phyloP scores from a whole-genome alignment of 768 basidiomycete genomes.

The Tulasnella calospora region DNA sequence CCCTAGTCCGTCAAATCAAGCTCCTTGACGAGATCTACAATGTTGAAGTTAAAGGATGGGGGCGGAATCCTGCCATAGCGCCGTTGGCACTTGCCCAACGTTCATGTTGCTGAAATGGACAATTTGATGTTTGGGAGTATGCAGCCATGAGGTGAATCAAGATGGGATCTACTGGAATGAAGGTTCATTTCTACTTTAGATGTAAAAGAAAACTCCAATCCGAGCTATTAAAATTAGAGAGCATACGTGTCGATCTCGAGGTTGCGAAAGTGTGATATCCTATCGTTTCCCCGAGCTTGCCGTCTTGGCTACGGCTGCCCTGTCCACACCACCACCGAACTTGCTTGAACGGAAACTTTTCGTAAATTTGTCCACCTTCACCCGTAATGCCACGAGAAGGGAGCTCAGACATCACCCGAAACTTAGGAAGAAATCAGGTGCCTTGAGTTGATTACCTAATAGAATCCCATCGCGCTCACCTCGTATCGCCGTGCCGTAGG shows the following conservation, averaged over 20 bases:
- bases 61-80: neutral
- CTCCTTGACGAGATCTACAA: conserved; percentile 13
- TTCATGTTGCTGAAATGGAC: neutral
- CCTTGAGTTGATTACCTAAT: neutral
- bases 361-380: neutral
- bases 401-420: neutral
- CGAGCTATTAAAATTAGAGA: neutral
- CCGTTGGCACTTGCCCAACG: neutral
- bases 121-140: neutral
- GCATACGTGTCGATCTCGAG: neutral
- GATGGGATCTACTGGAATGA: too few relatives aligned
- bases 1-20: conserved; percentile 14
- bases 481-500: neutral
- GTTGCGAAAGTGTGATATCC: neutral
- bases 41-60: neutral
- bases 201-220: neutral
- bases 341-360: neutral
- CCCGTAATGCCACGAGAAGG: neutral
- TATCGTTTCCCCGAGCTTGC: neutral
- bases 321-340: neutral
- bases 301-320: too few relatives aligned
- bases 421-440: conserved; percentile 1
- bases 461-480: neutral
- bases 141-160: neutral
- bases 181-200: neutral